Base-by-base conservation (phyloP, 192 early-diverging fungal genomes). In the Coemansia interrupta region DNA sequence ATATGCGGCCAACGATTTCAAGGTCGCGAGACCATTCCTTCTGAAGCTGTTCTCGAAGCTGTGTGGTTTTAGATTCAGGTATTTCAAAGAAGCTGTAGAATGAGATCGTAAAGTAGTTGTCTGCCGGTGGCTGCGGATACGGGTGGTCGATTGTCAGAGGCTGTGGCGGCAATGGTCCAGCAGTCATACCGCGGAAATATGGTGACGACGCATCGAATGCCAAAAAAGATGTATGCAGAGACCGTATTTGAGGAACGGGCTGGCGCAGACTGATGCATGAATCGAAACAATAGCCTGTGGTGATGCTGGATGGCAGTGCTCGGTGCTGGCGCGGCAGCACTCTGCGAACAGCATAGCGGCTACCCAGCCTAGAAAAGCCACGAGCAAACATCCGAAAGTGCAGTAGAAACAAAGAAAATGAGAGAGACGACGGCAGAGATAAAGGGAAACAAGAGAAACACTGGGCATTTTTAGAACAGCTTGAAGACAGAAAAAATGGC, bases 1-100 rank as follows among this genome's bases (percentile, higher is more conserved):
- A 91, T 40, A 91, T 86, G 13, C 90, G 82, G 7, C 90, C 90
- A 5, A 89, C 83, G 19, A 88, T 70, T 28, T 81, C 76, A 59
- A 87, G 56, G 11, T 61, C 44, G 11, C 30, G 24, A 44, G 38
- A 54, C 76, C 76, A 78, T 23, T 78, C 70, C 1, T 19, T 40
- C 36, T 69, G 76, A 13, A 78, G 55, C 59, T 58, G 52, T 19
- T 65, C 60, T 10, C 70, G 61, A 15, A 63, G 23, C 8, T 41
- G 23, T 18, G 45, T 45, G 2, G 61, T 22, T 15, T 38, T 46
- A 0, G 42, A 28, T 9, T 24, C 54, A 2, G 64, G 55, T 15
- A 79, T 58, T 0, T 40, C 38, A 28, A 79, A 73, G 42, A 79
- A 79, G 24, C 63, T 66, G 60, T 79, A 79, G 58, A 79, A 79